Evolutionary conservation across 139 green algal genomes (phyloP).

Genomic region (Edaphochlamys debaryana): DNA sequence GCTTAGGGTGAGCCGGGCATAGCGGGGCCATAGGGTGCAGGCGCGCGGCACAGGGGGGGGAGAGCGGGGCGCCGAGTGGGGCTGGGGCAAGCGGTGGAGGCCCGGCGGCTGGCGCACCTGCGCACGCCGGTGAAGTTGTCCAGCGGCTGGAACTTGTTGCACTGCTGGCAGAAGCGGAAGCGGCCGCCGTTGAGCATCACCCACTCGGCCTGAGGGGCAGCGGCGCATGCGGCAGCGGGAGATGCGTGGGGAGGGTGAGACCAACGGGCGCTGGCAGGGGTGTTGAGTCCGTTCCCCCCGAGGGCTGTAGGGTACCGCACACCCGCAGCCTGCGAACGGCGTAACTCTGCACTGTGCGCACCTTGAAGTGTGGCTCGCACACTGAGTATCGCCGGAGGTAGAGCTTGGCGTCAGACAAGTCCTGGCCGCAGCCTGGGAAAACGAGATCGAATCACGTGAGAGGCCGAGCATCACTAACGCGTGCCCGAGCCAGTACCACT

Average conservation of each 20-base stretch:
- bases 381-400: constrained; percentile 43
- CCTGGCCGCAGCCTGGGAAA: constrained; percentile 5
- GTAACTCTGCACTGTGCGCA: no score
- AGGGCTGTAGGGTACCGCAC: no score
- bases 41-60: no score
- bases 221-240: no score
- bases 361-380: constrained; percentile 45
- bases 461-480: background rate
- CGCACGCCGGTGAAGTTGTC: constrained; percentile 27
- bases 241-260: no score
- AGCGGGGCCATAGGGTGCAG: no score
- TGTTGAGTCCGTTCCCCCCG: no score
- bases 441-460: background rate
- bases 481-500: background rate
- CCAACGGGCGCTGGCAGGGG: no score
- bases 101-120: background rate
- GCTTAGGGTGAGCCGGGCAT: no score
- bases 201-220: background rate
- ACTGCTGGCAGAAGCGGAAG: constrained; percentile 43
- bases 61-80: no score
- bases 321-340: no score
- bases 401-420: constrained; percentile 28
- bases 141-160: constrained; percentile 42
- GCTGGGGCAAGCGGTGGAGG: no score
- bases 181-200: constrained; percentile 9